phyloP scores from a whole-genome alignment of 2,329 filamentous ascomycete genomes.

The Fusarium oxysporum region DNA sequence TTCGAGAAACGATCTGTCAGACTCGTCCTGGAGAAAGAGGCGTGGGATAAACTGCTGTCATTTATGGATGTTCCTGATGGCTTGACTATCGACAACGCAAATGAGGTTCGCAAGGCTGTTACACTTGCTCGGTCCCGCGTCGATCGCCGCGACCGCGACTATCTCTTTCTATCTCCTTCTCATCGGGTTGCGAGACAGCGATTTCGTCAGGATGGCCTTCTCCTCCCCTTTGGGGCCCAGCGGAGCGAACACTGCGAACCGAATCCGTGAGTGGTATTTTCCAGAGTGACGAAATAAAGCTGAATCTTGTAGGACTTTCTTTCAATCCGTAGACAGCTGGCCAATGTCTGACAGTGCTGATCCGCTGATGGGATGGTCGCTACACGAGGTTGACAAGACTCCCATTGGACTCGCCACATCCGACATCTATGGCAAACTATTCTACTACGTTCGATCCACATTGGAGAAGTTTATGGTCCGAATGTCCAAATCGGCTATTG shows the following conservation, averaged over 20 bases:
- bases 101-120: neutral
- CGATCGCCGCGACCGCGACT: neutral
- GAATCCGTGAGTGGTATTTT: constrained; percentile 6
- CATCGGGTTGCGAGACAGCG: neutral
- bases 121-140: neutral
- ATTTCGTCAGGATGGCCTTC: constrained; percentile 11
- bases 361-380: constrained; percentile 10
- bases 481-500: neutral
- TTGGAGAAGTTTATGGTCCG: neutral
- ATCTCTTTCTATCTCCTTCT: neutral
- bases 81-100: neutral
- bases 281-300: fast-evolving
- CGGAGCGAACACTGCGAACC: neutral
- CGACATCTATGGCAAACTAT: constrained; percentile 26
- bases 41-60: neutral
- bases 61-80: neutral
- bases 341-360: neutral
- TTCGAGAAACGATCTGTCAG: neutral
- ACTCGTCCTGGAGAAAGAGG: neutral
- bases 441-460: neutral
- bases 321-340: neutral
- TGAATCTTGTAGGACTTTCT: neutral
- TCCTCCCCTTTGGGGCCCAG: constrained; percentile 9
- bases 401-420: neutral
- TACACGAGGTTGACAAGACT: neutral